These are phyloP conservation scores for Agapanthus africanus DNA, from an alignment of 106 monocot genomes.

Conservation along the genomic window DNA sequence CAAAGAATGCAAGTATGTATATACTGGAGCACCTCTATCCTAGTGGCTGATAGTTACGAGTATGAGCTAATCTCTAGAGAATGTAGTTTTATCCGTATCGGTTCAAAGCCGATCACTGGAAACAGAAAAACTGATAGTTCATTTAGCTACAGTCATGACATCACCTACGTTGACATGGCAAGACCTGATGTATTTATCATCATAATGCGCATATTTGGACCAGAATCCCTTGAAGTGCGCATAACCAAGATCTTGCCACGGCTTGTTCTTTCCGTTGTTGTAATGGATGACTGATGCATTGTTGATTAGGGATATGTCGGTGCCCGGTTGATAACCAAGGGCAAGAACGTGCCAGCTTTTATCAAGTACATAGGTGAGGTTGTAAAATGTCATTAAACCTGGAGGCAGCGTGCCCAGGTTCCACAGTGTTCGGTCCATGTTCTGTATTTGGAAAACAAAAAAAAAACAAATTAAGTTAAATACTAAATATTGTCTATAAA, in stretches of 20 bases:
- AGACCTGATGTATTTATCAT: slow-evolving; percentile 22
- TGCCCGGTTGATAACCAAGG: slow-evolving; percentile 34
- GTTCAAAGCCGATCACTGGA: no score
- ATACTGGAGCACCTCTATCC: no score
- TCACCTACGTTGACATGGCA: slow-evolving; percentile 22
- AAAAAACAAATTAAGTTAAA: background rate
- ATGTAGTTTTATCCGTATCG: no score
- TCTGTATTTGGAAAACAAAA: slow-evolving; percentile 21
- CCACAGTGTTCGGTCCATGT: slow-evolving; percentile 36
- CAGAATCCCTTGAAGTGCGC: slow-evolving; percentile 34
- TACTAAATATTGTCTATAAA: background rate
- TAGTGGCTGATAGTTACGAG: no score
- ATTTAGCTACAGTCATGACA: no score
- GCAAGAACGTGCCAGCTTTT: slow-evolving; percentile 39
- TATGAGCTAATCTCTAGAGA: no score
- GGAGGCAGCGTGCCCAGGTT: slow-evolving; percentile 48
- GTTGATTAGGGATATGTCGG: slow-evolving; percentile 15
- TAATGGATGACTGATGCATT: slow-evolving; percentile 37
- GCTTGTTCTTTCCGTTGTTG: slow-evolving; percentile 53
- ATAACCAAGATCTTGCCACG: slow-evolving; percentile 39
- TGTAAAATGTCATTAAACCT: slow-evolving; percentile 43
- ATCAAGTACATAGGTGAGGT: slow-evolving; percentile 34
- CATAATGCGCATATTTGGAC: slow-evolving; percentile 26
- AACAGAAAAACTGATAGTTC: no score
- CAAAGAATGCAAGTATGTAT: no score